phyloP scores from a whole-genome alignment of 108 stramenopile genomes.

The Pseudonitzschia delicatissima region DNA sequence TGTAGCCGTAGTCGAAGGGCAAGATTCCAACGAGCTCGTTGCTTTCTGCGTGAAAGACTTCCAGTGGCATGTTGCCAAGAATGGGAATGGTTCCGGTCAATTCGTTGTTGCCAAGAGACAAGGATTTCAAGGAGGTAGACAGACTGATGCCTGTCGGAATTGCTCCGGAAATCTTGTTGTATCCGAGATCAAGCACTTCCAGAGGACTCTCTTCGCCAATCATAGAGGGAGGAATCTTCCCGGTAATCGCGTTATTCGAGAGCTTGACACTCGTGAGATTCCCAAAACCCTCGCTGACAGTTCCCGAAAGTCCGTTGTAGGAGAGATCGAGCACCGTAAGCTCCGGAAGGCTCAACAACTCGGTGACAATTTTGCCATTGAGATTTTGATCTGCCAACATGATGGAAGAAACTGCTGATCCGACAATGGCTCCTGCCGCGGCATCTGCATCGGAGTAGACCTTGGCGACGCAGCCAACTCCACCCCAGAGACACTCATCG shows the following conservation, averaged over 20 bases:
- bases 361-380: conserved; percentile 6
- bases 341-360: background rate
- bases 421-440: background rate
- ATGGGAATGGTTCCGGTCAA: conserved; percentile 29
- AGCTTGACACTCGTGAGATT: background rate
- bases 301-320: conserved; percentile 5
- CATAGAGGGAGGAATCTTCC: conserved; percentile 2
- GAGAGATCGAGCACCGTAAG: background rate
- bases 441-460: too few species aligned
- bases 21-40: conserved; percentile 25
- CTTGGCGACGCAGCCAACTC: too few species aligned
- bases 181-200: background rate
- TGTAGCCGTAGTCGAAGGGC: too few species aligned
- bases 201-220: background rate
- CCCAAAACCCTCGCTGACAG: conserved; percentile 8
- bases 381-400: background rate
- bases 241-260: conserved; percentile 9
- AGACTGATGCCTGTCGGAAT: conserved; percentile 3
- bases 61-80: conserved; percentile 16
- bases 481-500: conserved; percentile 25
- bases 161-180: conserved; percentile 17
- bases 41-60: conserved; percentile 2
- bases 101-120: conserved; percentile 15
- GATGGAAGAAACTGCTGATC: background rate
- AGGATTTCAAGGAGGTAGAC: background rate